Percentiles rank a stretch among this genome's conserved stretches.
Evolutionary conservation across 169 alveolate genomes (phyloP).

Genomic region (Eimeria sp.): DNA sequence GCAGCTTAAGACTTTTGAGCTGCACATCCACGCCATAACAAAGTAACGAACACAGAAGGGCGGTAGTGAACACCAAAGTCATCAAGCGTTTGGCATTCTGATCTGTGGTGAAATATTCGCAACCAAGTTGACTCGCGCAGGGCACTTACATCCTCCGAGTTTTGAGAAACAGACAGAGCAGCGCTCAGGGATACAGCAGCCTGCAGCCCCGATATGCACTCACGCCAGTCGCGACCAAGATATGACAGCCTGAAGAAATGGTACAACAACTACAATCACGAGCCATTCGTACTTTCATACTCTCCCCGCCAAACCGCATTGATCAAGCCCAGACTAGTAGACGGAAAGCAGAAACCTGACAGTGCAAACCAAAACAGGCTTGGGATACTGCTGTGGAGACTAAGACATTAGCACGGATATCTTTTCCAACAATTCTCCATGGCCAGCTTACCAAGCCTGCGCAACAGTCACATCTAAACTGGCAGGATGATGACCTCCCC

Average conservation of each 20-base stretch:
- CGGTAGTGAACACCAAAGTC: not conserved
- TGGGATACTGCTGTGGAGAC: not conserved
- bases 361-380: not conserved
- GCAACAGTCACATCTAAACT: slow-evolving; percentile 49
- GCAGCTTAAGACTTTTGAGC: slow-evolving; percentile 64
- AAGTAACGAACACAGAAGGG: not conserved
- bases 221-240: slow-evolving; percentile 68
- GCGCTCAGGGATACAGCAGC: slow-evolving; percentile 65
- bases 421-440: not conserved
- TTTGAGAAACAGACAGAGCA: slow-evolving; percentile 44
- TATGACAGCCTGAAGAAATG: slow-evolving; percentile 11
- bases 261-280: not conserved
- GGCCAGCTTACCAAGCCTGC: slow-evolving; percentile 68
- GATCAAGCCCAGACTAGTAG: not conserved
- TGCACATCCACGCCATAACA: slow-evolving; percentile 12
- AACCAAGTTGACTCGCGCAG: not conserved
- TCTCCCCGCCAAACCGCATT: not conserved
- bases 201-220: slow-evolving; percentile 60
- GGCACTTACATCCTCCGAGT: slow-evolving; percentile 26
- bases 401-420: not conserved
- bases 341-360: not conserved
- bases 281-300: not conserved
- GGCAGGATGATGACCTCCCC: slow-evolving; percentile 79
- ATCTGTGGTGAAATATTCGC: not conserved
- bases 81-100: not conserved